Evolutionary conservation across 2,329 filamentous ascomycete species (phyloP), one percentile per base, ranked within the genome.

Genomic region (Ustulina deusta): DNA sequence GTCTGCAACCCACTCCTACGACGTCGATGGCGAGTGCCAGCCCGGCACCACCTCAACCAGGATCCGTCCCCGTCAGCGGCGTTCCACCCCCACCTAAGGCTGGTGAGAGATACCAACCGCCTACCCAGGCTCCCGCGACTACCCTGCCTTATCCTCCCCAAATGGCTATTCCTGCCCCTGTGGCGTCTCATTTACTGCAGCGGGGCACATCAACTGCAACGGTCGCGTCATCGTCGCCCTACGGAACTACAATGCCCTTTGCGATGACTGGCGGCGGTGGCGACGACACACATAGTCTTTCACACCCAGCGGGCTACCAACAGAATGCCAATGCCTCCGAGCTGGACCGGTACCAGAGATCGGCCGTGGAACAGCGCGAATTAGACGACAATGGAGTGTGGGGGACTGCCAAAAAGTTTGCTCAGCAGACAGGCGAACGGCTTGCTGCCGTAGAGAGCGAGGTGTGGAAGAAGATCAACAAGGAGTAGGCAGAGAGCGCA

Each of bases 391-490:
- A 76, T 66, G 54, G 66, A 69, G 64, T 88, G 6, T 88, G 86
- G 86, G 82, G 82, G 63, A 78, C 84, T 54, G 87, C 87, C 11
- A 88, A 86, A 81, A 88, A 86, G 76, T 84, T 86, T 82, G 86
- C 85, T 52, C 80, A 83, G 66, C 83, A 83, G 38, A 88, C 87
- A 6, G 87, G 88, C 58, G 84, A 85, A 68, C 87, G 84, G 75
- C 78, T 90, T 32, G 85, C 83, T 9, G 85, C 84, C 15, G 87
- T 86, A 15, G 88, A 90, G 80, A 81, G 80, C 58, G 87, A 89
- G 77, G 84, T 90, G 27, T 90, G 88, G 88, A 85, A 84, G 78
- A 85, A 83, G 74, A 87, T 90, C 75, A 90, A 88, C 78, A 88
- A 87, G 79, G 81, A 85, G 55, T 85, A 81, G 74, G 22, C 60